phyloP scores from a whole-genome alignment of 2,329 filamentous ascomycete species.

The Calonectria multiphialidica region DNA sequence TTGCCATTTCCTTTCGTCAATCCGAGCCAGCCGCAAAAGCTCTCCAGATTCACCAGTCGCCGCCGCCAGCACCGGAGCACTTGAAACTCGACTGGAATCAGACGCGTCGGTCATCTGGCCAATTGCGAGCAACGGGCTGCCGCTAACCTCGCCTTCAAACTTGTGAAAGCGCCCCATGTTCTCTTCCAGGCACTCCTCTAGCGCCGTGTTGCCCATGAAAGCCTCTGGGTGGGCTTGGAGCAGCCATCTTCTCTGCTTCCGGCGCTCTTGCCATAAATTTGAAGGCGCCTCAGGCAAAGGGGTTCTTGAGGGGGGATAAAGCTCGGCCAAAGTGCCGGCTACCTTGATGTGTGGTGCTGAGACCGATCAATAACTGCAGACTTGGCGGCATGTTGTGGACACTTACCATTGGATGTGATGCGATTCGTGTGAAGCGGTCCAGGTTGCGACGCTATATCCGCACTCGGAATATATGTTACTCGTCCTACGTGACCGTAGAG shows the following conservation, averaged over 20 bases:
- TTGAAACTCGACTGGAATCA: constrained; percentile 37
- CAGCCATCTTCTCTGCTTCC: constrained; percentile 62
- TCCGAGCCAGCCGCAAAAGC: constrained; percentile 65
- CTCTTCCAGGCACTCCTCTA: constrained; percentile 50
- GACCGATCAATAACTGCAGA: constrained; percentile 14
- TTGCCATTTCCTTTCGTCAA: constrained; percentile 64
- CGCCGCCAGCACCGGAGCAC: constrained; percentile 57
- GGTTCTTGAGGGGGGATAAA: constrained; percentile 49
- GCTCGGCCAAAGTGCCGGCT: constrained; percentile 47
- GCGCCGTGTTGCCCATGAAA: constrained; percentile 51
- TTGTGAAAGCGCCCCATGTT: constrained; percentile 49
- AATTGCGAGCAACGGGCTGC: constrained; percentile 61
- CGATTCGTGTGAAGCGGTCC: constrained; percentile 49
- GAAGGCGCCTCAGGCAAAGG: constrained; percentile 39
- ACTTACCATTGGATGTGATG: constrained; percentile 43
- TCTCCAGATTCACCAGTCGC: constrained; percentile 70
- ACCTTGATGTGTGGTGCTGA: constrained; percentile 48
- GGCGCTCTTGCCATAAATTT: constrained; percentile 45
- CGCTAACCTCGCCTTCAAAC: constrained; percentile 38
- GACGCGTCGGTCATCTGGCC: constrained; percentile 65
- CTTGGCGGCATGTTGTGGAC: constrained; percentile 17
- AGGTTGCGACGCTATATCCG: constrained; percentile 35
- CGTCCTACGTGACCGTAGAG: constrained; percentile 49
- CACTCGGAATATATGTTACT: constrained; percentile 46
- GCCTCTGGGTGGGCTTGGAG: constrained; percentile 64